phyloP scores from a whole-genome alignment of 805 yeast species.

The Zygoascus ofunaensis region DNA sequence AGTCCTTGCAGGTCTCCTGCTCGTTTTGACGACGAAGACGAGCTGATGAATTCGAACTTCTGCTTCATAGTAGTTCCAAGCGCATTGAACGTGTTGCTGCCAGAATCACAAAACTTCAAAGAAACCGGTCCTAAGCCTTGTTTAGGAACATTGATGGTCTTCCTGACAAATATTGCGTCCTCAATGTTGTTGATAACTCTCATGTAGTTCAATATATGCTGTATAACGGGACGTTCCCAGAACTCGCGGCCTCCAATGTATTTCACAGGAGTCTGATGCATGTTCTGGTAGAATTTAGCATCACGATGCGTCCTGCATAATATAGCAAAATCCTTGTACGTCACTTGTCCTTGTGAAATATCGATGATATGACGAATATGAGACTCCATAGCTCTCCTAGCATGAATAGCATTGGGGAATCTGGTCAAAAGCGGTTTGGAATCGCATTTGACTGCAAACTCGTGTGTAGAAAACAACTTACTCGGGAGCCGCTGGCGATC shows the following conservation, averaged over 20 bases:
- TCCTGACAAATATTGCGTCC: conserved; percentile 51
- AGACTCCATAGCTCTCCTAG: neutral
- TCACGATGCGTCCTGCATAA: conserved; percentile 52
- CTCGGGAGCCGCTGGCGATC: conserved; percentile 31
- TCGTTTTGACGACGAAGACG: neutral
- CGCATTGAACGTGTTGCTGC: neutral
- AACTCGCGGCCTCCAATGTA: conserved; percentile 65
- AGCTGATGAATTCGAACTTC: neutral
- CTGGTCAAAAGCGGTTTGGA: conserved; percentile 28
- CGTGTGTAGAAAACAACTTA: conserved; percentile 7
- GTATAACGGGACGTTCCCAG: conserved; percentile 70
- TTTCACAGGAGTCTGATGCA: conserved; percentile 55
- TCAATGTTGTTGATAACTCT: conserved; percentile 48
- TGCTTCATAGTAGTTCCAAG: neutral
- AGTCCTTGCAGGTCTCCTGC: conserved; percentile 1
- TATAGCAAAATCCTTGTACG: conserved; percentile 58
- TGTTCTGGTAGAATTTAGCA: conserved; percentile 39
- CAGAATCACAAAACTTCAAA: conserved; percentile 27
- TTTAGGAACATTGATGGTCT: conserved; percentile 52
- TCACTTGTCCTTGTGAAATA: conserved; percentile 37
- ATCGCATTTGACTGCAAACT: neutral
- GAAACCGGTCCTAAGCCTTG: conserved; percentile 60
- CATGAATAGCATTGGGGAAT: conserved; percentile 29
- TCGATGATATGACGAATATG: conserved; percentile 37
- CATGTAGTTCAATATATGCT: conserved; percentile 52